These are phyloP conservation scores for Wickerhamomyces chaumierensis DNA, from an alignment of 805 yeast genomes.

Conservation along the genomic window DNA sequence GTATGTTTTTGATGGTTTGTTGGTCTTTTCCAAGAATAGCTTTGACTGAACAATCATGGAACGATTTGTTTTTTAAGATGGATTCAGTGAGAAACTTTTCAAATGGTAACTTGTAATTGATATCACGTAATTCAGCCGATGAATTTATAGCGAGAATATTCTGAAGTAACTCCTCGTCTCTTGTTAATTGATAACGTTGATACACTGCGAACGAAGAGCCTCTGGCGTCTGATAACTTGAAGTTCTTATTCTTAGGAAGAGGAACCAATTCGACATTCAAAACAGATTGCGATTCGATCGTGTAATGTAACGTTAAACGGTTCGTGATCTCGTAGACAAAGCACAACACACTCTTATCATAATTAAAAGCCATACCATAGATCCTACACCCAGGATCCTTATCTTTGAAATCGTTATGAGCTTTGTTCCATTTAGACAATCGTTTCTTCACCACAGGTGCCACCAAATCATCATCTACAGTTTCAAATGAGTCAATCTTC, in stretches of 20 bases:
- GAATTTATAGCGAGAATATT: too few relatives aligned
- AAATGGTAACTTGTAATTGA: constrained; percentile 4
- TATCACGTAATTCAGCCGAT: not conserved
- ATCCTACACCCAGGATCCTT: constrained; percentile 8
- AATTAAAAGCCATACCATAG: constrained; percentile 11
- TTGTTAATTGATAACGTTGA: constrained; percentile 13
- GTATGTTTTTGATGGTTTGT: not conserved
- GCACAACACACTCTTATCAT: constrained; percentile 10
- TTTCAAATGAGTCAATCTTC: not conserved
- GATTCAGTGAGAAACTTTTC: constrained; percentile 8
- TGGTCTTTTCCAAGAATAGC: not conserved
- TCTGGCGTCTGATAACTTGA: not conserved
- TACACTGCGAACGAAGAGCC: constrained; percentile 13
- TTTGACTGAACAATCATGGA: not conserved
- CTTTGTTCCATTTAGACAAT: constrained; percentile 12
- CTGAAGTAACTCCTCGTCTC: not conserved
- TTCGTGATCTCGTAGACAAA: constrained; percentile 13
- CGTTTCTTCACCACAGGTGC: constrained; percentile 8
- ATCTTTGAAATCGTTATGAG: constrained; percentile 16
- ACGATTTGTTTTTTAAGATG: not conserved
- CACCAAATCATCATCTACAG: constrained; percentile 5
- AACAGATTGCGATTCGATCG: constrained; percentile 13
- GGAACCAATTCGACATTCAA: constrained; percentile 12
- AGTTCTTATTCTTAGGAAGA: constrained; percentile 1
- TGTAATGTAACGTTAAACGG: constrained; percentile 12